Evolutionary conservation across 2,329 filamentous ascomycete genomes (phyloP).

Genomic region (Achaetomium macrosporum): DNA sequence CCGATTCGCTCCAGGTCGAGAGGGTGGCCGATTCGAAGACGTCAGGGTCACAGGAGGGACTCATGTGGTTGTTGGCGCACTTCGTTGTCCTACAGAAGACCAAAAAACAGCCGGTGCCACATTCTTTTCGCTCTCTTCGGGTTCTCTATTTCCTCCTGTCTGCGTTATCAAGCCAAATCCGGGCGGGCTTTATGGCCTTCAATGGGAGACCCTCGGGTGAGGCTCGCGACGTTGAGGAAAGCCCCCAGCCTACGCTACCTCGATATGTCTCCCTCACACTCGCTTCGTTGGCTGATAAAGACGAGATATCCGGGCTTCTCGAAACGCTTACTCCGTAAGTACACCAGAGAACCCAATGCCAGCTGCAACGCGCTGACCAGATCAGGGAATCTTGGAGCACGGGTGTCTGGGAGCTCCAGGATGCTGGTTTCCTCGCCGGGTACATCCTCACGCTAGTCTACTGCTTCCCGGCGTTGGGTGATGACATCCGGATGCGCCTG

Average conservation of each 20-base stretch:
- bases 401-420: slow-evolving; percentile 38
- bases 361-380: slow-evolving; percentile 17
- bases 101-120: slow-evolving; percentile 31
- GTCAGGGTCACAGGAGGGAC: slow-evolving; percentile 34
- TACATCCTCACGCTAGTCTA: slow-evolving; percentile 81
- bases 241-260: slow-evolving; percentile 31
- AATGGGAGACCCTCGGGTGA: slow-evolving; percentile 20
- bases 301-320: slow-evolving; percentile 63
- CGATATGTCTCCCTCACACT: slow-evolving; percentile 61
- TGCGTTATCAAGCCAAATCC: slow-evolving; percentile 45
- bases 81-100: slow-evolving; percentile 53
- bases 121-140: slow-evolving; percentile 40
- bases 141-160: slow-evolving; percentile 51
- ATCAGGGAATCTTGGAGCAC: slow-evolving; percentile 27
- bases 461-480: slow-evolving; percentile 73
- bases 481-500: slow-evolving; percentile 92
- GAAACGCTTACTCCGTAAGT: slow-evolving; percentile 36
- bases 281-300: slow-evolving; percentile 65
- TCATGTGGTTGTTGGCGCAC: slow-evolving; percentile 62
- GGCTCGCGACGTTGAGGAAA: slow-evolving; percentile 9
- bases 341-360: slow-evolving; percentile 4
- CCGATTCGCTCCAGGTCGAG: slow-evolving; percentile 35
- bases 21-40: slow-evolving; percentile 28
- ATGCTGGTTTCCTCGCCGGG: slow-evolving; percentile 71
- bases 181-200: slow-evolving; percentile 34